A percentile compares a stretch with the other conserved stretches of the same genome.
Conservation (phyloP, 192 early-diverging fungal genomes). For the Backusella parvicylindrica region DNA sequence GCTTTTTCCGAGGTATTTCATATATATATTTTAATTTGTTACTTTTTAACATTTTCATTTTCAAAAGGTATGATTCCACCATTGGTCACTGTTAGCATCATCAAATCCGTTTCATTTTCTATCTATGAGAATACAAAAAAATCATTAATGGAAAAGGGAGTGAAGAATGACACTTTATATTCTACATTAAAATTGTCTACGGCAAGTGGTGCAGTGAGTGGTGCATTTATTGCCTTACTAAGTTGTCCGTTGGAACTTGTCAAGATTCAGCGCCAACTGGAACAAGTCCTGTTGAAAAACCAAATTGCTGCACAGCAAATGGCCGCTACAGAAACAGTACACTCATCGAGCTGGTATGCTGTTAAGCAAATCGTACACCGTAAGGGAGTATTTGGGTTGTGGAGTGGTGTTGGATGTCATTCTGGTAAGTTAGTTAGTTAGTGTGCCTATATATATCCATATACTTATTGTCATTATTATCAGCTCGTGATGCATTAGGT, state of each 20-base stretch:
- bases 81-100: slow-evolving; percentile 74
- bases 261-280: slow-evolving; percentile 71
- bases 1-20: slow-evolving; percentile 85
- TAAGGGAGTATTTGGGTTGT: slow-evolving; percentile 48
- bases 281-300: slow-evolving; percentile 29
- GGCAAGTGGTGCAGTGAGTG: slow-evolving; percentile 55
- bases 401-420: slow-evolving; percentile 42
- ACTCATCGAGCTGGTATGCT: slow-evolving; percentile 47
- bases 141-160: slow-evolving; percentile 39
- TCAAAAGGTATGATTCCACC: slow-evolving; percentile 66
- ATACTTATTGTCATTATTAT: neutral
- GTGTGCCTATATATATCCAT: neutral
- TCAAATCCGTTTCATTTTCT: slow-evolving; percentile 86
- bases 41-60: neutral
- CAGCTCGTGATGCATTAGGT: slow-evolving; percentile 60
- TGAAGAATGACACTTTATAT: slow-evolving; percentile 35
- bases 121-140: slow-evolving; percentile 75
- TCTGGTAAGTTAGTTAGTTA: slow-evolving; percentile 29
- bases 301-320: neutral
- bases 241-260: slow-evolving; percentile 76
- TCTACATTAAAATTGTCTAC: slow-evolving; percentile 40
- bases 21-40: neutral
- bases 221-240: slow-evolving; percentile 61
- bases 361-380: slow-evolving; percentile 46
- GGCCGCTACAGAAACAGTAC: neutral